A percentile compares a stretch with the other conserved stretches of the same genome.
Evolutionary conservation across 352 stramenopile genomes (phyloP).

Genomic region (Phytophthora niederhauseri): DNA sequence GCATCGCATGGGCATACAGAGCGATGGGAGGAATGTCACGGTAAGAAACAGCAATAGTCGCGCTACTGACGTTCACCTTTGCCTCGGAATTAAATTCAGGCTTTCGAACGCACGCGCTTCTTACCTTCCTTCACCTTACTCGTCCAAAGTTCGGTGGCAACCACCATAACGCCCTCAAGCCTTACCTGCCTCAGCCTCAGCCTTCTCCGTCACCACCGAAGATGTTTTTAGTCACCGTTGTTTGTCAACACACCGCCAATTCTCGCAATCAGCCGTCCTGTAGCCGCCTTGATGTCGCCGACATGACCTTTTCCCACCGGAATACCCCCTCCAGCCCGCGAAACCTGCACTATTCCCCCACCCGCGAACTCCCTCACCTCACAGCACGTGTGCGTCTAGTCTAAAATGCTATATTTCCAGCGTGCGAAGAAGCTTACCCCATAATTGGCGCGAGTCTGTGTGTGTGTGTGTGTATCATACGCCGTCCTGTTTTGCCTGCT

Average conservation of each 20-base stretch:
- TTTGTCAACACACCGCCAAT: background rate
- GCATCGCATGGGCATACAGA: background rate
- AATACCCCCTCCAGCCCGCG: background rate
- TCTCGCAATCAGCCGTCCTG: no score
- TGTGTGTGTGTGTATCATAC: constrained; percentile 7
- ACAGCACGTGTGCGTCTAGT: constrained; percentile 25
- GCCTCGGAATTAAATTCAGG: constrained; percentile 2
- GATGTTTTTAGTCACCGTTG: background rate
- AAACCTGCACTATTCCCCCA: background rate
- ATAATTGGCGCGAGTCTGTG: background rate
- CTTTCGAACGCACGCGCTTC: background rate
- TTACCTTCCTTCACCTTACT: background rate
- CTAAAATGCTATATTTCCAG: constrained; percentile 41
- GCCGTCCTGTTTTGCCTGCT: constrained; percentile 11
- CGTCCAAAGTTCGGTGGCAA: background rate
- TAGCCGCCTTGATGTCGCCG: no score
- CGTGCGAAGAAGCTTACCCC: constrained; percentile 18
- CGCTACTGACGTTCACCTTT: constrained; percentile 1
- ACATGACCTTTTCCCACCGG: no score
- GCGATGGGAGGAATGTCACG: background rate
- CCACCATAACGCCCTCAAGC: background rate
- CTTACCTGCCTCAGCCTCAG: background rate
- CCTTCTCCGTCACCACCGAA: background rate
- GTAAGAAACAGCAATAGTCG: background rate
- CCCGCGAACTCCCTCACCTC: no score